These are phyloP conservation scores for Yamadazyma sp. DNA, from an alignment of 805 yeast genomes.

Conservation along the genomic window DNA sequence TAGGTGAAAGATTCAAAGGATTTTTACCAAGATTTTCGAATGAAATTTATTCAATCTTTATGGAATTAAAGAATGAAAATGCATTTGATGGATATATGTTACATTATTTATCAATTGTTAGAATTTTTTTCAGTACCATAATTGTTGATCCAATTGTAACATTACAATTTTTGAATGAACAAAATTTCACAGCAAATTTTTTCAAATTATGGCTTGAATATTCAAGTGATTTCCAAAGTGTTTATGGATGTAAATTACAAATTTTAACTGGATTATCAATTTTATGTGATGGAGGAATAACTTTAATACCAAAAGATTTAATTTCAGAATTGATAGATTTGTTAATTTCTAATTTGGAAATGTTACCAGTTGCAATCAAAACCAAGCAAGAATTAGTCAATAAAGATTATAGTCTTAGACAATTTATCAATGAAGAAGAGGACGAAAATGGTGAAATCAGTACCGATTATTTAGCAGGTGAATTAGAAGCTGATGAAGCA, in stretches of 20 bases:
- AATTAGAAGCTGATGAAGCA: conserved; percentile 61
- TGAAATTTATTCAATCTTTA: conserved; percentile 37
- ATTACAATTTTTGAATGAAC: conserved; percentile 33
- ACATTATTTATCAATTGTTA: conserved; percentile 39
- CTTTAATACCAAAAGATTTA: conserved; percentile 28
- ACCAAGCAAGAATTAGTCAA: conserved; percentile 44
- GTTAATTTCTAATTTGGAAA: conserved; percentile 39
- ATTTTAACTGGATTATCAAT: conserved; percentile 44
- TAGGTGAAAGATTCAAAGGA: conserved; percentile 28
- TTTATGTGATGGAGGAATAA: conserved; percentile 27
- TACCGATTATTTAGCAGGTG: conserved; percentile 27
- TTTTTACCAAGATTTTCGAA: conserved; percentile 29
- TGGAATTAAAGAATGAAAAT: conserved; percentile 30
- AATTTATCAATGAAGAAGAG: conserved; percentile 20
- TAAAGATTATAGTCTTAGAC: conserved; percentile 34
- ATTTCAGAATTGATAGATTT: conserved; percentile 37
- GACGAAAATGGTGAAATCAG: conserved; percentile 31
- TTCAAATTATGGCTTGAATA: conserved; percentile 48
- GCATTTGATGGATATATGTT: conserved; percentile 46
- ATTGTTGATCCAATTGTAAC: conserved; percentile 38
- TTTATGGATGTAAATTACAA: conserved; percentile 54
- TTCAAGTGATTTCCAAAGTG: conserved; percentile 47
- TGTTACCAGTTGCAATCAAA: conserved; percentile 48
- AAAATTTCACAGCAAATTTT: conserved; percentile 35
- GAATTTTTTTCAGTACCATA: conserved; percentile 39